Base-by-base conservation (phyloP, 2,329 filamentous ascomycete genomes). In the Fusarium sp. region DNA sequence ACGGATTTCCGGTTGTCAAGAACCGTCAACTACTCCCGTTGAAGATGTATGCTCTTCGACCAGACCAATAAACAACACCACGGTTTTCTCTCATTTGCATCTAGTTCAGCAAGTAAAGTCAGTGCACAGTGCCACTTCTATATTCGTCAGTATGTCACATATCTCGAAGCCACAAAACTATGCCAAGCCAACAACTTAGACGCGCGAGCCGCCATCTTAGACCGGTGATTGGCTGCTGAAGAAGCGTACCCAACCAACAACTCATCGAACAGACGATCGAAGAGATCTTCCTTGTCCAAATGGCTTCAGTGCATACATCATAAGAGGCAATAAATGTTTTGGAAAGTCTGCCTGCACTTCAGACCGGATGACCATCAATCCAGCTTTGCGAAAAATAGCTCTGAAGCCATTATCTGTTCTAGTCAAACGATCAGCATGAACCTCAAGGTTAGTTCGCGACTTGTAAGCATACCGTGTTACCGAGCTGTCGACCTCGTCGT, bases 1-100 rank as follows among this genome's bases (percentile, higher is more conserved):
- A 87, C 42, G 93, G 93, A 0, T 91, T 96, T 22, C 81, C 80
- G 55, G 90, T 91, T 3, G 90, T 88, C 50, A 87, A 87, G 48
- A 51, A 56, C 2, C 63, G 24, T 9, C 65, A 69, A 9, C 80
- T 97, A 38, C 91, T 92, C 75, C 93, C 94, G 1, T 92, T 98
- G 24, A 89, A 90, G 77, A 92, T 92, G 81, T 98, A 95, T 83
- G 95, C 94, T 4, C 82, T 97, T 76, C 90, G 89, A 75, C 90
- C 91, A 0, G 64, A 72, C n/a, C 35, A 42, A 7, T 56, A 30
- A 30, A 28, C 6, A 8, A 41, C 12, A 17, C 0, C 15, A 15
- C 5, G 4, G 11, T 24, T 35, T 50, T n/a, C 22, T 50, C 47
- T 50, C 32, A 32, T 32, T 32, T 32, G 32, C 32, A 32, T 14